Conservation (phyloP, 805 yeast species). For the Zygotorulaspora chibaensis region DNA sequence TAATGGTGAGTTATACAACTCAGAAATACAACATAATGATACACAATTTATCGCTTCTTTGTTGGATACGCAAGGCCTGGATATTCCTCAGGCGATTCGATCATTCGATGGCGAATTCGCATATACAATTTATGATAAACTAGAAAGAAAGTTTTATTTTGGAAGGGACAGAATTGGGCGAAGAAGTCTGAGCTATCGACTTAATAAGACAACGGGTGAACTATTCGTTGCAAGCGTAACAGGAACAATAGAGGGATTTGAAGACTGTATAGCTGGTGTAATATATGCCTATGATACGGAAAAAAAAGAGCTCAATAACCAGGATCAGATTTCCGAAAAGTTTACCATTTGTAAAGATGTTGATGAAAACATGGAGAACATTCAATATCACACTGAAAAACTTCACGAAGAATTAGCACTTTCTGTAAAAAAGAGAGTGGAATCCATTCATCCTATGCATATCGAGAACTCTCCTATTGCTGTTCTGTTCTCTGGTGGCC, state of each 20-base stretch:
- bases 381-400: slow-evolving; percentile 9
- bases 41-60: slow-evolving; percentile 47
- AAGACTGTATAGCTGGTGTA: slow-evolving; percentile 53
- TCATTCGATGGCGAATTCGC: slow-evolving; percentile 82
- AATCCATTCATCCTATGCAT: slow-evolving; percentile 56
- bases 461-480: slow-evolving; percentile 42
- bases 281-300: slow-evolving; percentile 43
- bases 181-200: slow-evolving; percentile 59
- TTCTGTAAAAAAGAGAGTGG: slow-evolving; percentile 49
- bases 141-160: slow-evolving; percentile 49
- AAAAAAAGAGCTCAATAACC: slow-evolving; percentile 17
- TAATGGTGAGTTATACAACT: slow-evolving; percentile 85
- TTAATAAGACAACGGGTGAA: slow-evolving; percentile 28
- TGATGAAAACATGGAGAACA: slow-evolving; percentile 19
- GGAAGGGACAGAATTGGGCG: slow-evolving; percentile 84
- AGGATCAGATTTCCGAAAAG: slow-evolving; percentile 12
- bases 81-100: slow-evolving; percentile 42
- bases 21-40: slow-evolving; percentile 57
- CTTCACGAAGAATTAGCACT: slow-evolving; percentile 33
- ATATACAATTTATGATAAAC: slow-evolving; percentile 45
- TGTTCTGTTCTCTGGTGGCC: slow-evolving; percentile 87
- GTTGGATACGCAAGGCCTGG: slow-evolving; percentile 31
- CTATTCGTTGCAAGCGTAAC: slow-evolving; percentile 46
- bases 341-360: slow-evolving; percentile 21
- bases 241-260: slow-evolving; percentile 32